These are phyloP conservation scores for Eimeria praecox DNA, from an alignment of 169 alveolate genomes.

Conservation along the genomic window DNA sequence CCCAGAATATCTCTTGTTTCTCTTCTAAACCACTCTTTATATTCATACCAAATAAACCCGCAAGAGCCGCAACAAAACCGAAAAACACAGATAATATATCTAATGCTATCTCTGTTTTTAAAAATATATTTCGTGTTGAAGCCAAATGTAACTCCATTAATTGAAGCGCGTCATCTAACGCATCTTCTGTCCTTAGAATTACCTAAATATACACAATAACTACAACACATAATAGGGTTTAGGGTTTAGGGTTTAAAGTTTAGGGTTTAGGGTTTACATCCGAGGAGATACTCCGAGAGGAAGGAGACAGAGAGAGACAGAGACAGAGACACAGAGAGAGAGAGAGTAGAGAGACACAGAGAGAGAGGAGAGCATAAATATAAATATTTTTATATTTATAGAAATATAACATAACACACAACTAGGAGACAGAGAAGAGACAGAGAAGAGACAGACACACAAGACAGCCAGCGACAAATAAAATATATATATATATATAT, in stretches of 20 bases:
- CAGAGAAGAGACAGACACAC: no score
- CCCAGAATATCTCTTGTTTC: slow-evolving; percentile 86
- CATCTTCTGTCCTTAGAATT: slow-evolving; percentile 85
- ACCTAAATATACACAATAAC: not conserved
- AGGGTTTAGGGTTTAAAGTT: slow-evolving; percentile 58
- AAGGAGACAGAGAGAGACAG: not conserved
- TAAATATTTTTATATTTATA: no score
- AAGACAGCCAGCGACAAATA: no score
- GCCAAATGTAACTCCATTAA: slow-evolving; percentile 90
- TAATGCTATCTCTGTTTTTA: slow-evolving; percentile 89
- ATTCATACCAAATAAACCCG: slow-evolving; percentile 91
- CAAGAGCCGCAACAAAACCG: slow-evolving; percentile 89
- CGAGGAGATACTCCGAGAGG: not conserved
- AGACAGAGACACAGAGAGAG: no score
- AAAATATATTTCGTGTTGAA: slow-evolving; percentile 88
- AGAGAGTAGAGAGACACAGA: no score
- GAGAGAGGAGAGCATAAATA: no score
- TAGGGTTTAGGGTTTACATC: slow-evolving; percentile 56
- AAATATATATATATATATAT: no score
- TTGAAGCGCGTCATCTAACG: slow-evolving; percentile 90
- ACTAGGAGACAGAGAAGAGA: not conserved
- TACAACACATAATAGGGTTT: slow-evolving; percentile 1
- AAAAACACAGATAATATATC: slow-evolving; percentile 88
- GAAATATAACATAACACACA: no score
- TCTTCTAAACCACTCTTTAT: slow-evolving; percentile 88